Conservation (phyloP, 306 rosid species). For the Castanospermum australe region DNA sequence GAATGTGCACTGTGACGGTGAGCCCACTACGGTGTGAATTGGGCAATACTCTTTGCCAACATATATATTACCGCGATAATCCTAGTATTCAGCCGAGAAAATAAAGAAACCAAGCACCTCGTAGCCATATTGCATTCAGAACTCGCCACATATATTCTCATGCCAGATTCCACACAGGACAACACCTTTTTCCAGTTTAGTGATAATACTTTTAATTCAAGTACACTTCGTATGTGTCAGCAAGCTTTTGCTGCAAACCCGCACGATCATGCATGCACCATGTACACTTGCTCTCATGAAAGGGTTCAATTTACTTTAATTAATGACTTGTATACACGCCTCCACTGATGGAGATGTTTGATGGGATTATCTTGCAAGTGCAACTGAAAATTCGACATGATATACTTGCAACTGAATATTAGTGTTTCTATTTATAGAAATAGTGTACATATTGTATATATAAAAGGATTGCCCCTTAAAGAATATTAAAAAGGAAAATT, state of each 20-base stretch:
- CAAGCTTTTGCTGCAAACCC: neutral
- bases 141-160: neutral
- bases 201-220: neutral
- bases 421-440: too few species aligned
- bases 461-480: too few species aligned
- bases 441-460: too few species aligned
- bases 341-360: too few species aligned
- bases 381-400: too few species aligned
- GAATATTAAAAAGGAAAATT: too few species aligned
- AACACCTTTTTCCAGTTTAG: neutral
- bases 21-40: neutral
- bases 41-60: neutral
- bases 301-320: too few species aligned
- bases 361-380: too few species aligned
- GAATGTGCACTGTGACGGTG: slow-evolving; percentile 16
- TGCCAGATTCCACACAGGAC: neutral
- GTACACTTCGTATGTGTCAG: neutral
- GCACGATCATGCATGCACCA: too few species aligned
- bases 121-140: neutral
- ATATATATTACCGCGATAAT: neutral
- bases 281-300: too few species aligned
- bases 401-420: too few species aligned
- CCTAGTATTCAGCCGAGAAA: neutral
- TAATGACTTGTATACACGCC: too few species aligned
- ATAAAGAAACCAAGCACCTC: neutral